Evolutionary conservation across 768 basidiomycete species (phyloP).

Genomic region (Phlegmacium glaucopus): DNA sequence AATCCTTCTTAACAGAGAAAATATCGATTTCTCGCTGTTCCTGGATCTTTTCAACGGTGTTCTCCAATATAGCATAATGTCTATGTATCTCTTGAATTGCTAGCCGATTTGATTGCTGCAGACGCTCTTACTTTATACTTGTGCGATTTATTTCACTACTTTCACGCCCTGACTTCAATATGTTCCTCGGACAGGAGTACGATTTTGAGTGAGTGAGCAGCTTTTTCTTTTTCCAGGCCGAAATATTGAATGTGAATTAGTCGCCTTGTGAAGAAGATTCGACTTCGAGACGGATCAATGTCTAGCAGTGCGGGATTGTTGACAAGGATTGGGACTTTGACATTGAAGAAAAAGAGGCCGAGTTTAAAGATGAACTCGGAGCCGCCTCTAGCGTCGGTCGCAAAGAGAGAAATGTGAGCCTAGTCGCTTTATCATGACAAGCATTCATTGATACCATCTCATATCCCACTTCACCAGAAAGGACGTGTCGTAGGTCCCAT

Average conservation of each 20-base stretch:
- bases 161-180: too few relatives aligned
- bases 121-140: too few relatives aligned
- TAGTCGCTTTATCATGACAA: not conserved
- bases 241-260: slow-evolving; percentile 29
- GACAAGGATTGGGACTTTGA: slow-evolving; percentile 70
- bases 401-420: slow-evolving; percentile 43
- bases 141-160: too few relatives aligned
- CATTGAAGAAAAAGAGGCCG: slow-evolving; percentile 62
- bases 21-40: too few relatives aligned
- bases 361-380: slow-evolving; percentile 72
- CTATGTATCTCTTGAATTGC: too few relatives aligned
- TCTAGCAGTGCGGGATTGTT: slow-evolving; percentile 41
- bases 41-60: too few relatives aligned
- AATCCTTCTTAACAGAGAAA: too few relatives aligned
- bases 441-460: not conserved
- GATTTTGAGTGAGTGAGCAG: slow-evolving; percentile 49
- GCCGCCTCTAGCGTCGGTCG: slow-evolving; percentile 72
- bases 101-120: too few relatives aligned
- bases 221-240: not conserved
- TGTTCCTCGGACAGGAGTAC: too few relatives aligned
- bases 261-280: slow-evolving; percentile 66
- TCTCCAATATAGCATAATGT: too few relatives aligned
- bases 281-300: slow-evolving; percentile 42
- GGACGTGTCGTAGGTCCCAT: slow-evolving; percentile 45
- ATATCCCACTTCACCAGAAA: slow-evolving; percentile 20